Conservation (phyloP, 2,329 filamentous ascomycete species). For the Botrytis pseudocinerea region DNA sequence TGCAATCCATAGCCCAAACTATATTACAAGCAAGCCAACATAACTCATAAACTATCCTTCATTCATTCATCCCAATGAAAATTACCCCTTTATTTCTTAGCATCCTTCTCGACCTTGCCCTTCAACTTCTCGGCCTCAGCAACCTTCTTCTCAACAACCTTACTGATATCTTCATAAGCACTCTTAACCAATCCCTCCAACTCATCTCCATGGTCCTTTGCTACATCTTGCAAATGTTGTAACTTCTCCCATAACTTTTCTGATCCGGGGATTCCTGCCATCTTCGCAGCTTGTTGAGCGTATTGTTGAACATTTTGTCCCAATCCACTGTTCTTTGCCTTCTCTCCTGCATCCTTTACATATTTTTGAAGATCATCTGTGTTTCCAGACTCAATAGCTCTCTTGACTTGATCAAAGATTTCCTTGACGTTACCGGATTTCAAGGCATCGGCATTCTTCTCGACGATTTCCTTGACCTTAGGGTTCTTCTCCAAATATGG, state of each 20-base stretch:
- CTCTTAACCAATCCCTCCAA: slow-evolving; percentile 69
- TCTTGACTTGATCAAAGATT: slow-evolving; percentile 62
- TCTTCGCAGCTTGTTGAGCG: slow-evolving; percentile 60
- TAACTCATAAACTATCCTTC: neutral
- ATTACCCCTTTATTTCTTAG: slow-evolving; percentile 24
- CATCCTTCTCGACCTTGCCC: slow-evolving; percentile 47
- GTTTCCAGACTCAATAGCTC: slow-evolving; percentile 62
- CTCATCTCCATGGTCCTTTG: slow-evolving; percentile 67
- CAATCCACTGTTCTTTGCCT: slow-evolving; percentile 55
- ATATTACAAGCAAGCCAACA: neutral
- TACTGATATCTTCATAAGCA: slow-evolving; percentile 64
- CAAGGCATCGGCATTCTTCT: slow-evolving; percentile 67
- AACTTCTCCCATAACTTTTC: slow-evolving; percentile 66
- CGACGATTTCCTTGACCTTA: slow-evolving; percentile 70
- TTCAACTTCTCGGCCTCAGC: slow-evolving; percentile 59
- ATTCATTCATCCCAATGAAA: no score
- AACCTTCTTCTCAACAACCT: slow-evolving; percentile 62
- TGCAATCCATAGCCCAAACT: neutral
- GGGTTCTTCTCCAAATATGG: slow-evolving; percentile 75
- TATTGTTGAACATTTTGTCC: slow-evolving; percentile 42
- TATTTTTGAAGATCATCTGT: slow-evolving; percentile 60
- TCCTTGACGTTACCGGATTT: slow-evolving; percentile 67
- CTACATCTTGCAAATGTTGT: slow-evolving; percentile 62
- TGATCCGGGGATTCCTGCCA: slow-evolving; percentile 57
- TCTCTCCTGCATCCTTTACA: slow-evolving; percentile 57